Evolutionary conservation across 2,329 filamentous ascomycete genomes (phyloP), one percentile per base, ranked within the genome.

Genomic region (Trichoderma citrinoviride): DNA sequence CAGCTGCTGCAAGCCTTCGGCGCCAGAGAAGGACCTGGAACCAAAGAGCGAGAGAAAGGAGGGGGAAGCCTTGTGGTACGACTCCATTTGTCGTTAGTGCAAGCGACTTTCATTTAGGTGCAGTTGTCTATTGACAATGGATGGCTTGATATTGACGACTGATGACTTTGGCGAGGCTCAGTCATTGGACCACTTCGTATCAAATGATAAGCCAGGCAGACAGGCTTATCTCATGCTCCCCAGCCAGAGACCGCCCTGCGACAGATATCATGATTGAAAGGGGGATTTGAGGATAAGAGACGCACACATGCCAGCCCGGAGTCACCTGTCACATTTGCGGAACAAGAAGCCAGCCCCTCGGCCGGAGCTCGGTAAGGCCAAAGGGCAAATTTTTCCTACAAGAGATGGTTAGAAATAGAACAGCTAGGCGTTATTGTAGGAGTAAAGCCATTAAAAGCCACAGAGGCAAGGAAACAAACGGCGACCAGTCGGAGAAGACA

Each of bases 1-100:
- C 57, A 50, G 33, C 46, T 57, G 54, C 54, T 61, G 57, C 57
- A 61, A 61, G 57, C 47, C 57, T 61, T 61, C 57, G 57, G 57
- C 25, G 49, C 49, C 49, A 52, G 25, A 33, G 23, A 50, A 50
- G 33, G 33, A 37, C 33, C 33, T 37, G 33, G 33, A 37, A 37
- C 27, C 46, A 3, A 6, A 15, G 19, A 10, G 23, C 23, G 46
- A 43, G 33, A 12, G 7, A n/a, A 49, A 55, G 37, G 43, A 60
- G 56, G 33, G 43, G 43, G 44, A 15, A 33, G 57, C 17, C 57
- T 46, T 61, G 57, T 52, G 10, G 33, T 14, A 14, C 33, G 14
- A 14, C 33, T 37, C 33, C 33, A 14, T 3, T 14, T 37, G 33
- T 10, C 33, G 33, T 37, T 37, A 37, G 33, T 37, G 46, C 46